Evolutionary conservation across 1,284 basidiomycete genomes (phyloP).

Genomic region (Peniophora sp.): DNA sequence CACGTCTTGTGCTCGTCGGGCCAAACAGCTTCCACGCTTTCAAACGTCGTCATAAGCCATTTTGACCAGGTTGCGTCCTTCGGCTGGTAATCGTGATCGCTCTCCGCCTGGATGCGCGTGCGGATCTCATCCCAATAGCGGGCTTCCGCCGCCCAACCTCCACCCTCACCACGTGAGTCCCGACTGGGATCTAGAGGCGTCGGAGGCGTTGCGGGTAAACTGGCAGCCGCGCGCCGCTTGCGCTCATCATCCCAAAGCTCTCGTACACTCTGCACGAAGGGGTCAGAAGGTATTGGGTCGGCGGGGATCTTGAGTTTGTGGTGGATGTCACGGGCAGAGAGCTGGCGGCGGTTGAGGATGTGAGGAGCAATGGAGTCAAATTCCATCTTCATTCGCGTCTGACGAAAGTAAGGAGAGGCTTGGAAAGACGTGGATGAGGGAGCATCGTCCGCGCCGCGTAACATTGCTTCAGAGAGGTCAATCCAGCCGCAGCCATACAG

Average conservation of each 20-base stretch:
- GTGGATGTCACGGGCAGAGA: conserved; percentile 68
- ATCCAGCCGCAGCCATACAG: conserved; percentile 93
- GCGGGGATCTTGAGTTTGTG: conserved; percentile 60
- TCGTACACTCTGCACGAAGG: conserved; percentile 80
- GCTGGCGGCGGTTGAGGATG: conserved; percentile 75
- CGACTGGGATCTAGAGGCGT: conserved; percentile 60
- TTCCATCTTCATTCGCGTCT: conserved; percentile 75
- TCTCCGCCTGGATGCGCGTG: conserved; percentile 42
- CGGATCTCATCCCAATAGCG: conserved; percentile 63
- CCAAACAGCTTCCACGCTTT: conserved; percentile 78
- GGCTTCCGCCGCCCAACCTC: conserved; percentile 64
- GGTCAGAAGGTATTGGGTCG: conserved; percentile 50
- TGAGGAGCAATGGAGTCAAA: conserved; percentile 77
- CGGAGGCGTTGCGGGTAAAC: conserved; percentile 60
- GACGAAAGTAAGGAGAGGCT: conserved; percentile 49
- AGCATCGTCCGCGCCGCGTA: conserved; percentile 33
- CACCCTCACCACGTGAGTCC: conserved; percentile 44
- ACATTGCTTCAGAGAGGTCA: conserved; percentile 55
- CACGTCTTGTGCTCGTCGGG: conserved; percentile 48
- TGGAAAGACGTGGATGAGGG: conserved; percentile 17
- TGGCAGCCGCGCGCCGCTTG: conserved; percentile 54
- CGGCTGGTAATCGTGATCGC: conserved; percentile 22
- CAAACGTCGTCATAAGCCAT: conserved; percentile 83
- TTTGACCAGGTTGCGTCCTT: conserved; percentile 36
- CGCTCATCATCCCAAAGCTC: conserved; percentile 96